phyloP scores from a whole-genome alignment of 1,284 basidiomycete species.

The Wallemia hederae region DNA sequence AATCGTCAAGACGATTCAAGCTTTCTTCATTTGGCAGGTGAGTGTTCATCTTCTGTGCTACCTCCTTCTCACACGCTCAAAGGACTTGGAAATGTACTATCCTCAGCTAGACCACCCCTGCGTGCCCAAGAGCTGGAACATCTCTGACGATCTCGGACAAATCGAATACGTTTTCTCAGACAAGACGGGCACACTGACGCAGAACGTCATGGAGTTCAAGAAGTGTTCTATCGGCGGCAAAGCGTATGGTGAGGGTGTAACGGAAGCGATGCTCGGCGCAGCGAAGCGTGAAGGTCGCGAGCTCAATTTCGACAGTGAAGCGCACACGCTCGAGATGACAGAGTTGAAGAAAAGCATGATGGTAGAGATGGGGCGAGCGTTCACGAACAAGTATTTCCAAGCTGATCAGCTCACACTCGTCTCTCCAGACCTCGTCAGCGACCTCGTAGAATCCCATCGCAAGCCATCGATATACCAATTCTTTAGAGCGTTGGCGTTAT shows the following conservation, averaged over 20 bases:
- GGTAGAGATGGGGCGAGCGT: constrained; percentile 34
- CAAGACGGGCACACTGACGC: constrained; percentile 86
- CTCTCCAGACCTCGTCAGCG: constrained; percentile 49
- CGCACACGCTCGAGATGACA: constrained; percentile 34
- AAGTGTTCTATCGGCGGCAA: constrained; percentile 69
- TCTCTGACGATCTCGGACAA: constrained; percentile 87
- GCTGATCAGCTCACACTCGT: constrained; percentile 60
- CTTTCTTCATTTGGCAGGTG: constrained; percentile 45
- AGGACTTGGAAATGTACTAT: constrained; percentile 94
- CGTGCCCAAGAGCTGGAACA: constrained; percentile 85
- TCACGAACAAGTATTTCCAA: constrained; percentile 71
- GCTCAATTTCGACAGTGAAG: constrained; percentile 32
- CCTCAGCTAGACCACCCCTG: constrained; percentile 53
- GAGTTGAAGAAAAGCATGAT: constrained; percentile 51
- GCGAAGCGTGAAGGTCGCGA: constrained; percentile 48
- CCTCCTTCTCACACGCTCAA: constrained; percentile 18
- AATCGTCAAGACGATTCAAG: constrained; percentile 90
- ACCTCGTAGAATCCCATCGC: constrained; percentile 38
- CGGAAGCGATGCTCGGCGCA: constrained; percentile 78
- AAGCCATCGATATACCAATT: constrained; percentile 45
- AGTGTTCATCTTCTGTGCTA: not conserved
- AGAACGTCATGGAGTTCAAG: constrained; percentile 92
- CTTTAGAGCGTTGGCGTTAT: constrained; percentile 61
- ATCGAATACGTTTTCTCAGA: constrained; percentile 96
- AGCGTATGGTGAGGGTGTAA: constrained; percentile 69